Percentiles rank a stretch among this genome's conserved stretches.
Evolutionary conservation across 129 eudicot genomes (phyloP).

Genomic region (Tanacetum coccineum): DNA sequence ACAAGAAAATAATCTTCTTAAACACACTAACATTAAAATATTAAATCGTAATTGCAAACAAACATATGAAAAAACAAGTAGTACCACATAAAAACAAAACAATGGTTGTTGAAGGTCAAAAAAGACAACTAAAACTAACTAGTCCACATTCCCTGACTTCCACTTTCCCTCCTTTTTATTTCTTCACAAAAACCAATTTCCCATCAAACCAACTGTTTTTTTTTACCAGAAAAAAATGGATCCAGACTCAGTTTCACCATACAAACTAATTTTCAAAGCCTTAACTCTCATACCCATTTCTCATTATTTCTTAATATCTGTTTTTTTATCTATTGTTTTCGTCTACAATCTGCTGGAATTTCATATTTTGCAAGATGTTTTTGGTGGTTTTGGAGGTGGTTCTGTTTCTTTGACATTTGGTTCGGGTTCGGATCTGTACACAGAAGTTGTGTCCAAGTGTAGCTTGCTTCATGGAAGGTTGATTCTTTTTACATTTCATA

Average conservation of each 20-base stretch:
- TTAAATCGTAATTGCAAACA: no score
- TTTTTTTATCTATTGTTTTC: slow-evolving; percentile 27
- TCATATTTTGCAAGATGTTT: slow-evolving; percentile 56
- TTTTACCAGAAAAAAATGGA: slow-evolving; percentile 11
- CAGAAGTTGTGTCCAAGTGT: slow-evolving; percentile 77
- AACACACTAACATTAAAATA: no score
- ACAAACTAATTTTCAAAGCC: slow-evolving; percentile 44
- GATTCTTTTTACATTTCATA: neutral
- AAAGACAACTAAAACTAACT: no score
- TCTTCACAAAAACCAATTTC: no score
- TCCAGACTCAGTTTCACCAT: slow-evolving; percentile 42
- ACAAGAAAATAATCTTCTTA: no score
- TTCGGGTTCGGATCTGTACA: slow-evolving; percentile 53
- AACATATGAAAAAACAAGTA: no score
- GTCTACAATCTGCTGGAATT: slow-evolving; percentile 71
- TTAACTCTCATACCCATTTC: slow-evolving; percentile 58
- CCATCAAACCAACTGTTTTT: neutral
- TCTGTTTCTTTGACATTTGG: slow-evolving; percentile 49
- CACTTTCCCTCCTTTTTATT: no score
- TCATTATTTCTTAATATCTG: slow-evolving; percentile 48
- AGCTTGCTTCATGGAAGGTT: slow-evolving; percentile 79
- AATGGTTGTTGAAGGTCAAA: no score
- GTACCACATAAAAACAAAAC: no score
- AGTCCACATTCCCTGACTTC: no score
- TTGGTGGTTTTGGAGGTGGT: slow-evolving; percentile 65